These are phyloP conservation scores for Pseudocohnilembus persalinus DNA, from an alignment of 169 alveolate species.

Conservation along the genomic window DNA sequence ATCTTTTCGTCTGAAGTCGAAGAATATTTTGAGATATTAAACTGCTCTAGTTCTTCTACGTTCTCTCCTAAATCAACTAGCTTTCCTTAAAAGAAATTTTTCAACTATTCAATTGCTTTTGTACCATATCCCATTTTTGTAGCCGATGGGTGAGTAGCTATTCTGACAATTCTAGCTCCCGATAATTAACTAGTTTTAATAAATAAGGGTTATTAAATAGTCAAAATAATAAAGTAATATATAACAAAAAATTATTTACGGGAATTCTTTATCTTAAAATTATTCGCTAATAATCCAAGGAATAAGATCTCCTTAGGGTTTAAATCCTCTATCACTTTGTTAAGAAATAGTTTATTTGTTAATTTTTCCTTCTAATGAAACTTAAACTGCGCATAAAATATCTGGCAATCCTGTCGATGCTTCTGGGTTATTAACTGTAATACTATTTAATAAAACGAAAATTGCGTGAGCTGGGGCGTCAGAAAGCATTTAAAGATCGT, in stretches of 20 bases:
- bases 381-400: constrained; percentile 89
- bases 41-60: constrained; percentile 19
- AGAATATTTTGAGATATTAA: background rate
- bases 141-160: constrained; percentile 99
- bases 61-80: constrained; percentile 13
- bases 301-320: constrained; percentile 96
- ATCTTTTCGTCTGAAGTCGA: constrained; percentile 38
- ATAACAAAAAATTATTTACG: constrained; percentile 83
- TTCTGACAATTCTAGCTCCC: constrained; percentile 95
- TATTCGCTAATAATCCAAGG: constrained; percentile 99
- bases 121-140: constrained; percentile 98
- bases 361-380: constrained; percentile 93
- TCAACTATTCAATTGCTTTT: constrained; percentile 82
- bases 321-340: constrained; percentile 12
- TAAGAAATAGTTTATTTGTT: background rate
- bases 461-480: constrained; percentile 99
- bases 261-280: constrained; percentile 93
- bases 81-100: constrained; percentile 34
- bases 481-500: constrained; percentile 97
- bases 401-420: constrained; percentile 66
- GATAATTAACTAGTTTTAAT: constrained; percentile 38
- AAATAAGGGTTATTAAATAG: background rate
- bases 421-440: constrained; percentile 44
- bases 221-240: constrained; percentile 1
- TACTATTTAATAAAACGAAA: constrained; percentile 91